Evolutionary conservation across 1,284 basidiomycete species (phyloP).

Genomic region (Takashimella tepidaria): DNA sequence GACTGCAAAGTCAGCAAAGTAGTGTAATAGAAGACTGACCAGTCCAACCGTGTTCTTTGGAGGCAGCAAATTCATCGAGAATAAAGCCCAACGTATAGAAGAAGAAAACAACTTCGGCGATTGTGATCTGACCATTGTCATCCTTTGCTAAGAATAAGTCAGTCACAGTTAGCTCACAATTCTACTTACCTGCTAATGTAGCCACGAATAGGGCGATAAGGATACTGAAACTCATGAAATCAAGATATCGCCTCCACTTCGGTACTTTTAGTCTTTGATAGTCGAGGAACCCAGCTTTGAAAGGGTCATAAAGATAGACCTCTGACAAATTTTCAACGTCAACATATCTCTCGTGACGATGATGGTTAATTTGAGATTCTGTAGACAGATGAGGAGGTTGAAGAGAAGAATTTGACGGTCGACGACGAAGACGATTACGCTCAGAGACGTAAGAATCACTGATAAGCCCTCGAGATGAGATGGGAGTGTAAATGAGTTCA

Average conservation of each 20-base stretch:
- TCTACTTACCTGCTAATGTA: conserved; percentile 55
- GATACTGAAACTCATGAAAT: conserved; percentile 65
- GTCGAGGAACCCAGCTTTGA: conserved; percentile 69
- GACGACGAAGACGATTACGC: conserved; percentile 19
- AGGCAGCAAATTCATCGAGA: conserved; percentile 54
- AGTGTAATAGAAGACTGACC: conserved; percentile 53
- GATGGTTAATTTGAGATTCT: background rate
- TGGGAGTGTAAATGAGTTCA: conserved; percentile 50
- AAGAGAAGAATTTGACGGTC: background rate
- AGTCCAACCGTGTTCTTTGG: conserved; percentile 71
- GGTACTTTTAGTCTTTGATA: conserved; percentile 73
- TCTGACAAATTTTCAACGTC: conserved; percentile 26
- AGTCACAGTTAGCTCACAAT: background rate
- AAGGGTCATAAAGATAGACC: conserved; percentile 64
- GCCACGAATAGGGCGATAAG: conserved; percentile 64
- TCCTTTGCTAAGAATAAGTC: conserved; percentile 58
- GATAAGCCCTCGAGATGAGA: conserved; percentile 63
- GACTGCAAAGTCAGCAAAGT: conserved; percentile 51
- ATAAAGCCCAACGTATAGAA: conserved; percentile 69
- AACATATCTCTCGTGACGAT: conserved; percentile 2
- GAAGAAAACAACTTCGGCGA: conserved; percentile 65
- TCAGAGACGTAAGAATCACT: conserved; percentile 77
- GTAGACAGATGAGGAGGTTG: conserved; percentile 3
- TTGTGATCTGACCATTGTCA: conserved; percentile 50
- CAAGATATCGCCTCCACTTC: conserved; percentile 68